Conservation (phyloP, 441 rosid species). For the Erysimum cheiri region DNA sequence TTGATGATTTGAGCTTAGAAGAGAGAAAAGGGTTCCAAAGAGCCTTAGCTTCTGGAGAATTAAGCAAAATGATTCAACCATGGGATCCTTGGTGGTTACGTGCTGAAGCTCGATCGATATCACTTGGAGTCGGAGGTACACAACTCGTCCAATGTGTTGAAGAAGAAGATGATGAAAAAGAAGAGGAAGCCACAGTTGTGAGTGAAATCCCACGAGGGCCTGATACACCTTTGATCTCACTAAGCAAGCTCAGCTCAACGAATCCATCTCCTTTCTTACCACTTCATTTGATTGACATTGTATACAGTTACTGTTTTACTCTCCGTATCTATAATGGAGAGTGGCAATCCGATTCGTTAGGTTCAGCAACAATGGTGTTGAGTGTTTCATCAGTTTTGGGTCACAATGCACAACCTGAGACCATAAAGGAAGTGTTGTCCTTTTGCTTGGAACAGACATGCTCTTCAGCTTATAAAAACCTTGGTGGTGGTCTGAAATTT, state of each 20-base stretch:
- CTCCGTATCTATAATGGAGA: slow-evolving; percentile 90
- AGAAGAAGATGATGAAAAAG: slow-evolving; percentile 41
- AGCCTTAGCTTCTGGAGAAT: slow-evolving; percentile 83
- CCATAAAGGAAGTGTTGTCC: slow-evolving; percentile 62
- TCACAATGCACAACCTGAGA: slow-evolving; percentile 67
- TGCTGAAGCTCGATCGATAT: slow-evolving; percentile 66
- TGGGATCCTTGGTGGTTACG: slow-evolving; percentile 99
- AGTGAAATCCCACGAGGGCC: slow-evolving; percentile 77
- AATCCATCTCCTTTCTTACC: slow-evolving; percentile 78
- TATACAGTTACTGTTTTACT: slow-evolving; percentile 80
- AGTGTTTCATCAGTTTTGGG: slow-evolving; percentile 72
- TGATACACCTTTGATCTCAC: slow-evolving; percentile 57
- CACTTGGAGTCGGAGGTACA: slow-evolving; percentile 67
- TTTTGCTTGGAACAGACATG: slow-evolving; percentile 81
- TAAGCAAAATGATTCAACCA: slow-evolving; percentile 84
- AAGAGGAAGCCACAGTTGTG: slow-evolving; percentile 39
- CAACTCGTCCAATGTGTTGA: slow-evolving; percentile 63
- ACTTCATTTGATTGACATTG: slow-evolving; percentile 74
- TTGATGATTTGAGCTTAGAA: slow-evolving; percentile 71
- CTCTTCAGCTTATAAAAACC: slow-evolving; percentile 67
- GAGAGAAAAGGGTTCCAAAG: slow-evolving; percentile 81
- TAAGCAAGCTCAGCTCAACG: slow-evolving; percentile 61
- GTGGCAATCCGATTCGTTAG: slow-evolving; percentile 77
- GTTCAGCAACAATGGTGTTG: slow-evolving; percentile 60
- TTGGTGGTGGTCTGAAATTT: slow-evolving; percentile 78